These are phyloP conservation scores for Coniosporium apollinis DNA, from an alignment of 495 filamentous ascomycete species.

Conservation along the genomic window DNA sequence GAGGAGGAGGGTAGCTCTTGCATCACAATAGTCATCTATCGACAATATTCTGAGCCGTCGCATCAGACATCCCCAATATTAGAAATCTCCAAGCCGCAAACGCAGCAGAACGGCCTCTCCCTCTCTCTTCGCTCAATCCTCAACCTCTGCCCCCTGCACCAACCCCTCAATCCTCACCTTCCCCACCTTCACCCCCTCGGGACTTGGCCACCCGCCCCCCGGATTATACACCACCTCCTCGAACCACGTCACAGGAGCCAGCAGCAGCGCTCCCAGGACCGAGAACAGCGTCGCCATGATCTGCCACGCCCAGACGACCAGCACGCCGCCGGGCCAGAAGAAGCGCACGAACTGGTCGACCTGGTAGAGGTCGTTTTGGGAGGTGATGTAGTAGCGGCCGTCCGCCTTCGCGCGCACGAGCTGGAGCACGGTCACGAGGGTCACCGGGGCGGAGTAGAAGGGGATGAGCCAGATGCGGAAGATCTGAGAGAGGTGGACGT, in stretches of 20 bases:
- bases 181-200: too few relatives aligned
- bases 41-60: too few relatives aligned
- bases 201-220: conserved; percentile 3
- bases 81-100: too few relatives aligned
- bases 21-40: too few relatives aligned
- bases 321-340: conserved; percentile 23
- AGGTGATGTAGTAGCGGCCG: conserved; percentile 45
- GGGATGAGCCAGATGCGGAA: conserved; percentile 67
- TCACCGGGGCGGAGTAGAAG: conserved; percentile 48
- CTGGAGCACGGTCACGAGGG: conserved; percentile 55
- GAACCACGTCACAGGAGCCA: conserved; percentile 37
- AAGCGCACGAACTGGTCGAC: conserved; percentile 64
- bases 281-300: conserved; percentile 44
- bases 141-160: too few relatives aligned
- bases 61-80: too few relatives aligned
- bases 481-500: conserved; percentile 50
- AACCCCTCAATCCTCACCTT: too few relatives aligned
- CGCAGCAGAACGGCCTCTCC: too few relatives aligned
- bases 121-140: too few relatives aligned
- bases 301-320: conserved; percentile 41
- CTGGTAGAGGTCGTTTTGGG: conserved; percentile 75
- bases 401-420: conserved; percentile 26
- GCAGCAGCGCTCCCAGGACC: conserved; percentile 33
- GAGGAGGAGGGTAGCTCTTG: too few relatives aligned
- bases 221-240: conserved; percentile 19